phyloP scores from a whole-genome alignment of 495 filamentous ascomycete genomes.

The Aspergillus leporis region DNA sequence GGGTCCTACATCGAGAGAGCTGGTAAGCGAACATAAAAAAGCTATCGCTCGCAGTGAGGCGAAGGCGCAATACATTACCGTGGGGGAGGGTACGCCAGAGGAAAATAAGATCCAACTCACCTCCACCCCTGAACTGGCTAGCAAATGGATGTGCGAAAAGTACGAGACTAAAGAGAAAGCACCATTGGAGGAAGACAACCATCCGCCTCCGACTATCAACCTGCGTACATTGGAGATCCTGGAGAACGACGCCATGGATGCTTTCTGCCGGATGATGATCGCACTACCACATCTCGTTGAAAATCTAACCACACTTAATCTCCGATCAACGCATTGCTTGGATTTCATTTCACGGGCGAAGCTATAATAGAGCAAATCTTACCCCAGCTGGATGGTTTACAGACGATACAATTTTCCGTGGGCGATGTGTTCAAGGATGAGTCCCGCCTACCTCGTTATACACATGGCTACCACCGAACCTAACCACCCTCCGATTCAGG shows the following conservation, averaged over 20 bases:
- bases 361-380: constrained; percentile 11
- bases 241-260: constrained; percentile 28
- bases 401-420: constrained; percentile 25
- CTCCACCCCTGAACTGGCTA: constrained; percentile 14
- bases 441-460: constrained; percentile 16
- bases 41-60: constrained; percentile 19
- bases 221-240: constrained; percentile 25
- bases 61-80: constrained; percentile 11
- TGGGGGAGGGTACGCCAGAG: constrained; percentile 3
- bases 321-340: constrained; percentile 22
- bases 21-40: constrained; percentile 6
- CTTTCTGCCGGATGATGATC: constrained; percentile 22
- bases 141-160: constrained; percentile 14
- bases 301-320: constrained; percentile 19
- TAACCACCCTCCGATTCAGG: constrained; percentile 24
- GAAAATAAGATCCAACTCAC: constrained; percentile 18
- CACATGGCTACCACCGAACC: constrained; percentile 20
- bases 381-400: constrained; percentile 16
- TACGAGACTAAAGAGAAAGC: constrained; percentile 1
- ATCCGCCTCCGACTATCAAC: constrained; percentile 6
- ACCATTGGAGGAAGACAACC: constrained; percentile 14
- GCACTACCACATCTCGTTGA: constrained; percentile 26
- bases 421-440: constrained; percentile 25
- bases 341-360: constrained; percentile 20
- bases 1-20: constrained; percentile 19